These are phyloP conservation scores for Balansia obtecta DNA, from an alignment of 2,329 filamentous ascomycete species.

Conservation along the genomic window DNA sequence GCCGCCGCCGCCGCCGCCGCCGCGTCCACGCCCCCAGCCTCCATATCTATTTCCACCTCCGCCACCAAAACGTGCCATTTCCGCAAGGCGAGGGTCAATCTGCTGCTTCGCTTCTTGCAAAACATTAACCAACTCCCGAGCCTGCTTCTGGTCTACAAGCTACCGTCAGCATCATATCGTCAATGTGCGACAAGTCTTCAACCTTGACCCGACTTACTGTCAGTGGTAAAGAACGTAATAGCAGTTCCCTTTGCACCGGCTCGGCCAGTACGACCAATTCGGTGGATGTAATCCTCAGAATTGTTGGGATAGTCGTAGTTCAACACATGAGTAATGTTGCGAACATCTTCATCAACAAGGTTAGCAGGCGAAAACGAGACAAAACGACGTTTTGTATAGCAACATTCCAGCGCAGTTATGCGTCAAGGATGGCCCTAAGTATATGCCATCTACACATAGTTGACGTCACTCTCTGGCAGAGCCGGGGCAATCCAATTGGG, in stretches of 20 bases:
- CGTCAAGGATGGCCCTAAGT: conserved; percentile 30
- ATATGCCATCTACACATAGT: conserved; percentile 33
- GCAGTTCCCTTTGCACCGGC: conserved; percentile 90
- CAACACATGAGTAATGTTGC: conserved; percentile 99
- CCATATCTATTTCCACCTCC: conserved; percentile 65
- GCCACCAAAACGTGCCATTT: conserved; percentile 90
- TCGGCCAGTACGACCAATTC: conserved; percentile 91
- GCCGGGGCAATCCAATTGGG: conserved; percentile 41
- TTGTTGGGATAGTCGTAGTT: conserved; percentile 99
- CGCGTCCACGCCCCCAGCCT: conserved; percentile 56
- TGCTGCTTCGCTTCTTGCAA: conserved; percentile 95
- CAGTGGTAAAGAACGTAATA: conserved; percentile 98
- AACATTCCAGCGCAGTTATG: conserved; percentile 46
- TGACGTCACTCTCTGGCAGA: conserved; percentile 45
- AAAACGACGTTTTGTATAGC: conserved; percentile 32
- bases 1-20: conserved; percentile 15
- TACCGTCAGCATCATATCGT: neutral
- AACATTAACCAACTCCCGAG: conserved; percentile 88
- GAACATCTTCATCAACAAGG: conserved; percentile 74
- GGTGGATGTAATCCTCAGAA: conserved; percentile 95
- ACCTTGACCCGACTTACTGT: conserved; percentile 57
- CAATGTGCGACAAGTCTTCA: neutral
- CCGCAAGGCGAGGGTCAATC: conserved; percentile 86
- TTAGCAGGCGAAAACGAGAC: conserved; percentile 55
- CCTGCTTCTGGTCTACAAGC: conserved; percentile 69